A percentile compares a stretch with the other conserved stretches of the same genome.
phyloP scores from a whole-genome alignment of 1,284 basidiomycete genomes.

The Takashimella tepidaria region DNA sequence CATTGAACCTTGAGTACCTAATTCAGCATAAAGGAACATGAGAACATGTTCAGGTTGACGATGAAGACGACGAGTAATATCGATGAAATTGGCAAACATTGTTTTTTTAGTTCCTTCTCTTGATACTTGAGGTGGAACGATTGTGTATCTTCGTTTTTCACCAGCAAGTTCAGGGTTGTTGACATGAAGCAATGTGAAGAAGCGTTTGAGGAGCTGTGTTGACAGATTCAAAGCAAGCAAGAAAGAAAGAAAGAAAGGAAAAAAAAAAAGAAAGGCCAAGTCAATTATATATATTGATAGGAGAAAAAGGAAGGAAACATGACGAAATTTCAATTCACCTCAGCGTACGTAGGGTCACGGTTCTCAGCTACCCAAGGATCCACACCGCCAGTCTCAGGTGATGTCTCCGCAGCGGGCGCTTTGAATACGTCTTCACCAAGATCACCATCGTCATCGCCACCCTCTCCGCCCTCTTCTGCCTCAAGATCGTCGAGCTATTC shows the following conservation, averaged over 20 bases:
- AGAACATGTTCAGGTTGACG: slow-evolving; percentile 99
- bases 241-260: slow-evolving; percentile 3
- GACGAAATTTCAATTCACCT: slow-evolving; percentile 56
- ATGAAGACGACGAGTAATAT: slow-evolving; percentile 99
- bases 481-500: slow-evolving; percentile 45
- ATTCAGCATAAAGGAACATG: slow-evolving; percentile 93
- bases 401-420: slow-evolving; percentile 57
- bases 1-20: slow-evolving; percentile 95
- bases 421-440: slow-evolving; percentile 77
- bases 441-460: slow-evolving; percentile 66
- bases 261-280: background rate
- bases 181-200: slow-evolving; percentile 85
- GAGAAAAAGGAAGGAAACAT: background rate
- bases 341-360: slow-evolving; percentile 89
- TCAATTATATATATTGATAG: background rate
- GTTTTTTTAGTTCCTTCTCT: slow-evolving; percentile 95
- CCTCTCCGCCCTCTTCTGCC: slow-evolving; percentile 48
- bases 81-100: slow-evolving; percentile 89
- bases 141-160: slow-evolving; percentile 89
- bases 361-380: slow-evolving; percentile 79
- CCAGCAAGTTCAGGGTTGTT: slow-evolving; percentile 90
- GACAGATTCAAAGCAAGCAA: no score
- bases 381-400: slow-evolving; percentile 44
- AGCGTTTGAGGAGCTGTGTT: slow-evolving; percentile 77
- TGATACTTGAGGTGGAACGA: slow-evolving; percentile 91